phyloP scores from a whole-genome alignment of 257 asterid genomes.

The Solanum sejunctum region DNA sequence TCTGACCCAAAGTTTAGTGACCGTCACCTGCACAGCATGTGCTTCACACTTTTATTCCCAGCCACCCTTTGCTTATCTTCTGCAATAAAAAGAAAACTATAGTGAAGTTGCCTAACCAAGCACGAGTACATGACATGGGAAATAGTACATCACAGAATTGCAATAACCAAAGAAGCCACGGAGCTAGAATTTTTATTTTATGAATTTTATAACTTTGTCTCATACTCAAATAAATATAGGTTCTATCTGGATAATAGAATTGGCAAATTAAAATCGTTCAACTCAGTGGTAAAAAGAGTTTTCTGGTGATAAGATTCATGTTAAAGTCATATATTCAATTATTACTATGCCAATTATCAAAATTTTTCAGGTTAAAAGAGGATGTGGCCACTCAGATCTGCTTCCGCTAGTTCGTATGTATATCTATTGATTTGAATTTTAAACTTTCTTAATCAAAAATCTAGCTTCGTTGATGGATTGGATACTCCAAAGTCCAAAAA shows the following conservation, averaged over 20 bases:
- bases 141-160: not conserved
- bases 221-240: not conserved
- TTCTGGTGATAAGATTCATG: not conserved
- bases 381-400: not conserved
- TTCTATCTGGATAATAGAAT: not conserved
- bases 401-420: no score
- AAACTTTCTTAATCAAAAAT: no score
- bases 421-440: no score
- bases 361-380: not conserved
- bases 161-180: not conserved
- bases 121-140: not conserved
- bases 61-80: not conserved
- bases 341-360: not conserved
- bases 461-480: no score
- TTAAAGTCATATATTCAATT: not conserved
- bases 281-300: not conserved
- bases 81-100: not conserved
- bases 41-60: not conserved
- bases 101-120: not conserved
- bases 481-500: not conserved
- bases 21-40: not conserved
- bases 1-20: not conserved
- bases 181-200: not conserved
- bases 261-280: not conserved
- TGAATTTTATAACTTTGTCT: not conserved